Percentiles rank a stretch among this genome's conserved stretches.
phyloP scores from a whole-genome alignment of 352 stramenopile species.

The Globisporangium cylindrosporum region DNA sequence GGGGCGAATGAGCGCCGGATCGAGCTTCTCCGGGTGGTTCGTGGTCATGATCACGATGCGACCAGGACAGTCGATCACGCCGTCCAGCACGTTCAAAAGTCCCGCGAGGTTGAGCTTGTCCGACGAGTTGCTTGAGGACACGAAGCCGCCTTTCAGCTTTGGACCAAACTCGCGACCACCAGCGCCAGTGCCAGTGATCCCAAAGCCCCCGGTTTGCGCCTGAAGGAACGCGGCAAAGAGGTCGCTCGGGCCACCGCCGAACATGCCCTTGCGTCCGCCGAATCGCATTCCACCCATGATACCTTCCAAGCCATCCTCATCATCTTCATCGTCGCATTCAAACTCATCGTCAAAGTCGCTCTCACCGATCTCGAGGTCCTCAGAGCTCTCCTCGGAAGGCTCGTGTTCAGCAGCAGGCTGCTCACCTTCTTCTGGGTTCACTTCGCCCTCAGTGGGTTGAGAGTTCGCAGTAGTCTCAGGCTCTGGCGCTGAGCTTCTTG shows the following conservation, averaged over 20 bases:
- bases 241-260: neutral
- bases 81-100: conserved; percentile 83
- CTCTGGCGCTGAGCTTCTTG: neutral
- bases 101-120: conserved; percentile 61
- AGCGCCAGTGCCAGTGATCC: neutral
- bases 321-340: conserved; percentile 4
- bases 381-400: neutral
- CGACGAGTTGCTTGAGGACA: conserved; percentile 9
- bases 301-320: neutral
- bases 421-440: conserved; percentile 1
- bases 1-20: conserved; percentile 81
- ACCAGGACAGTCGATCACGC: conserved; percentile 71
- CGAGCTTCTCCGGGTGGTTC: conserved; percentile 89
- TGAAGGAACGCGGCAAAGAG: conserved; percentile 4
- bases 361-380: conserved; percentile 7
- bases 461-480: neutral
- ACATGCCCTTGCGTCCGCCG: neutral
- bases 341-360: conserved; percentile 1
- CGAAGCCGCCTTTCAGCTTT: conserved; percentile 3
- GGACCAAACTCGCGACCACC: neutral
- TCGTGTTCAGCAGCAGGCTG: conserved; percentile 8
- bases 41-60: conserved; percentile 88
- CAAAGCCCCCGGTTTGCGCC: neutral
- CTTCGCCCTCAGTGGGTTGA: neutral
- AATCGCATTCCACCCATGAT: neutral